Evolutionary conservation across 257 asterid species (phyloP), one percentile per base, ranked within the genome.

Genomic region (Catharanthus roseus): DNA sequence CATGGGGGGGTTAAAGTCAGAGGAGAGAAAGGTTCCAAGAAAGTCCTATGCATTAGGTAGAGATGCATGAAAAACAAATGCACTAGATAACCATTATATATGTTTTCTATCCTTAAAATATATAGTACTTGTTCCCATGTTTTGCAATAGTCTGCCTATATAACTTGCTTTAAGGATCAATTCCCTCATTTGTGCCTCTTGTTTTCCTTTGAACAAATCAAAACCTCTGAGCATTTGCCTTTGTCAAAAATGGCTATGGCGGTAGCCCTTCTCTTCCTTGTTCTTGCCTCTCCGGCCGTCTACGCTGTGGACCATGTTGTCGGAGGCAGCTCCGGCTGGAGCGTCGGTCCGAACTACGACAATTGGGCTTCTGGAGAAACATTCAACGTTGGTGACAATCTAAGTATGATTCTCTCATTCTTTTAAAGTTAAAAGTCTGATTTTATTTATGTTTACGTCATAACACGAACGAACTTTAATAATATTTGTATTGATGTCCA

Each of bases 271-370:
- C 55, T 77, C 54, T 63, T 81, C 69, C 76, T 90, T 28, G 24
- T 85, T 36, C 61, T 86, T 67, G 70, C 86, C 60, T 79, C 79
- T 77, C 82, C 86, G 10, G 84, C 72, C 0, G 80, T 77, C 47
- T 85, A 79, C 29, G 85, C 74, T 64, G 80, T 75, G 10, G 74
- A 81, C 26, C 82, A 79, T 80, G 51, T 23, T 24, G 95, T 90
- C 8, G 96, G 95, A 10, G 95, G 79, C 65, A 6, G 10, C 64
- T 0, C 44, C 19, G 86, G 86, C 36, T 90, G 96, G 92, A 53
- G n/a, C 58, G 72, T 70, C 10, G 64, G 67, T 33, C 72, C 61
- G 60, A 67, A 82, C 74, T 86, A 83, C 18, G 69, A 0, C 34
- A 29, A 21, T 29, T 90, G 96, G 96, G 84, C 90, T 49, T 34